Conservation (phyloP, 495 filamentous ascomycete genomes). For the Saxophila tyrrhenica region DNA sequence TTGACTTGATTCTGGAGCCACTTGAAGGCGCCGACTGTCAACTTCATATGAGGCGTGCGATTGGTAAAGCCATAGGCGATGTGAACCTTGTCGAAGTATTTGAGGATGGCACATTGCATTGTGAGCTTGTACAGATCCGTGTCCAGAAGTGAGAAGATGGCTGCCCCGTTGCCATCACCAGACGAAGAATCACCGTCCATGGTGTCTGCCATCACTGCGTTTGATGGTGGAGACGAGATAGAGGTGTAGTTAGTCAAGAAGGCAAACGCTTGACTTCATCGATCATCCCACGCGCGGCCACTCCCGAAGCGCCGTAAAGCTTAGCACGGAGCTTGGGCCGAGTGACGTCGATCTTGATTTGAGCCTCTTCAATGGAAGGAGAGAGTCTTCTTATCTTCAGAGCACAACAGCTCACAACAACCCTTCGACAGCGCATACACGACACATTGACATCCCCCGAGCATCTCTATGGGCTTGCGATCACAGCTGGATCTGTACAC, state of each 20-base stretch:
- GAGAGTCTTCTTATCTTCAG: no score
- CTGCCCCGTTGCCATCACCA: constrained; percentile 57
- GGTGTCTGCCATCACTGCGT: background rate
- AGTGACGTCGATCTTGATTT: background rate
- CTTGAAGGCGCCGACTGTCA: constrained; percentile 67
- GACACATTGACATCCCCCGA: no score
- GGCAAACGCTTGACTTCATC: background rate
- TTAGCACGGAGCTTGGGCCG: background rate
- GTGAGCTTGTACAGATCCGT: constrained; percentile 98
- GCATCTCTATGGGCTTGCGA: background rate
- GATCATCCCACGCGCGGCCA: background rate
- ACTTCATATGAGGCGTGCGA: constrained; percentile 83
- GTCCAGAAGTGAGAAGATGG: constrained; percentile 82
- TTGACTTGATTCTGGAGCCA: constrained; percentile 78
- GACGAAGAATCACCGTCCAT: constrained; percentile 5
- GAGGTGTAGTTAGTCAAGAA: background rate
- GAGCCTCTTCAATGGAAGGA: no score
- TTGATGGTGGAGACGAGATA: background rate
- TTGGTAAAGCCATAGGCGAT: constrained; percentile 93
- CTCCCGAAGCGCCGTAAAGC: no score
- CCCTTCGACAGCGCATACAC: no score
- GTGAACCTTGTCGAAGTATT: constrained; percentile 71
- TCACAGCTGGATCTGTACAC: constrained; percentile 1
- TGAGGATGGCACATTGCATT: constrained; percentile 94
- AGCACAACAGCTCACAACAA: no score